Evolutionary conservation across 164 flowering plant species (phyloP).

Genomic region (Tetrastigma voinierianum): DNA sequence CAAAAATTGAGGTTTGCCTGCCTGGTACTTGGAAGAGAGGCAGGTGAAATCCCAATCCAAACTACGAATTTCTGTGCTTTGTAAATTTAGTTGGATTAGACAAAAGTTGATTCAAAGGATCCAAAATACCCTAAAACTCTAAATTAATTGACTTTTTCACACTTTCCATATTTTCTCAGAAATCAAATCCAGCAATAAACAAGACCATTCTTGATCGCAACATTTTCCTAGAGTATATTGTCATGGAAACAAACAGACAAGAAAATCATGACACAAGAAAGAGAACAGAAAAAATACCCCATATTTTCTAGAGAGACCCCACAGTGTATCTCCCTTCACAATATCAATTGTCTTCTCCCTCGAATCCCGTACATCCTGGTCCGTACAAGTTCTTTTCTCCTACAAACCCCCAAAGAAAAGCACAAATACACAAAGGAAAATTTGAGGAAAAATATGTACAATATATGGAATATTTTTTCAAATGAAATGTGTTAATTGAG

Average conservation of each 20-base stretch:
- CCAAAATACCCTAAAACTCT: not conserved
- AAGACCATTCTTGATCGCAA: not conserved
- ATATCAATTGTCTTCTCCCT: constrained; percentile 28
- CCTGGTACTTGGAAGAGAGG: no score
- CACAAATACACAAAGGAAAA: no score
- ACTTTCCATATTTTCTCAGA: not conserved
- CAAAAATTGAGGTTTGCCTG: no score
- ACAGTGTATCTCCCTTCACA: constrained; percentile 50
- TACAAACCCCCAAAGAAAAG: no score
- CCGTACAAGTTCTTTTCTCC: constrained; percentile 6
- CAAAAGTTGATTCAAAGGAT: no score
- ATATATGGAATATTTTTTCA: no score
- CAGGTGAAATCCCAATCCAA: not conserved
- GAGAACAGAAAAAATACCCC: constrained; percentile 27
- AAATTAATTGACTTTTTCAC: not conserved
- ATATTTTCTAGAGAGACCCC: constrained; percentile 46
- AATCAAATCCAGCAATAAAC: not conserved
- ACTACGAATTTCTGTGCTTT: not conserved
- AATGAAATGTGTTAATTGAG: not conserved
- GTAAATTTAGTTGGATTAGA: no score
- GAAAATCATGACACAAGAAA: not conserved
- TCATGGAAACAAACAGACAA: not conserved
- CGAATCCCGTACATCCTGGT: constrained; percentile 6
- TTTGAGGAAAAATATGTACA: no score
- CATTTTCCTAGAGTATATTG: no score